phyloP scores from a whole-genome alignment of 108 stramenopile genomes.

The Stephanodiscus triporus region DNA sequence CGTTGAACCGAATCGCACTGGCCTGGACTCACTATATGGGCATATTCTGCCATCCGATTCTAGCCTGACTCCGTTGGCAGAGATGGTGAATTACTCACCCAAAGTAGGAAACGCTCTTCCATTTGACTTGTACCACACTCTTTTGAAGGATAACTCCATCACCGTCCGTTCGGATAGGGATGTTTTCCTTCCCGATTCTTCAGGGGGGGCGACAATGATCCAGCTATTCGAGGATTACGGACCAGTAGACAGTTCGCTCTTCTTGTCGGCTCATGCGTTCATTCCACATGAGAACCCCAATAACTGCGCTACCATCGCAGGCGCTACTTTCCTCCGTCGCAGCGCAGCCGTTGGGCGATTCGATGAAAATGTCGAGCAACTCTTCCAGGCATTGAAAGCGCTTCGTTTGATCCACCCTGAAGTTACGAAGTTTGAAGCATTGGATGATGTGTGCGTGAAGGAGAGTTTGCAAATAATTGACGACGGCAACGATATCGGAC shows the following conservation, averaged over 20 bases:
- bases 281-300: conserved; percentile 85
- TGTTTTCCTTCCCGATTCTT: conserved; percentile 17
- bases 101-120: conserved; percentile 15
- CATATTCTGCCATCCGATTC: neutral
- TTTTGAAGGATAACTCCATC: conserved; percentile 41
- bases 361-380: conserved; percentile 6
- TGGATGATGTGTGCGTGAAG: conserved; percentile 47
- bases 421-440: conserved; percentile 1
- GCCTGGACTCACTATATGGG: neutral
- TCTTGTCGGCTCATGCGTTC: conserved; percentile 83
- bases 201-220: conserved; percentile 32
- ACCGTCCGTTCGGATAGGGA: conserved; percentile 56
- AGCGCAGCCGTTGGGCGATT: neutral
- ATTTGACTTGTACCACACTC: conserved; percentile 50
- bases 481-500: conserved; percentile 33
- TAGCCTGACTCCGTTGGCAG: conserved; percentile 75
- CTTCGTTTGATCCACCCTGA: conserved; percentile 28
- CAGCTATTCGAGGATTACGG: conserved; percentile 90
- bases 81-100: conserved; percentile 83
- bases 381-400: conserved; percentile 29
- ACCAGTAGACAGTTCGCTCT: conserved; percentile 73
- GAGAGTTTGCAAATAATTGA: conserved; percentile 33
- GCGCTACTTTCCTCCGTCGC: conserved; percentile 13
- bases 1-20: too few relatives aligned
- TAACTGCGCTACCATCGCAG: conserved; percentile 69